phyloP scores from a whole-genome alignment of 2,329 filamentous ascomycete genomes.

The Cladosporium sp. region DNA sequence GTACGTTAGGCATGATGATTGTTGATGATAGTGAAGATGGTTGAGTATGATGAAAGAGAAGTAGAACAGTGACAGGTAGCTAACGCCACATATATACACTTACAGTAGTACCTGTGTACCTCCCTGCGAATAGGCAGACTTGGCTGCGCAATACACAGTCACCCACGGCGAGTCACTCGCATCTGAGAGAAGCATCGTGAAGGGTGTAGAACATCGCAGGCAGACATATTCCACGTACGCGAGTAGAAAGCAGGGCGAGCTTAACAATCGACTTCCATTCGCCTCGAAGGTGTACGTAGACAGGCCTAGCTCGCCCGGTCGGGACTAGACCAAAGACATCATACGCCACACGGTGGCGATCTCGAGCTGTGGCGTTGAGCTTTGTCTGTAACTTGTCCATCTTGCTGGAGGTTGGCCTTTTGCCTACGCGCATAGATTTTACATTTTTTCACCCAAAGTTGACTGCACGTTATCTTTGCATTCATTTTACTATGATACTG shows the following conservation, averaged over 20 bases:
- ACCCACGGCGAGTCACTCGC: constrained; percentile 9
- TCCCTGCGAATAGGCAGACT: constrained; percentile 6
- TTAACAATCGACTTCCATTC: constrained; percentile 11
- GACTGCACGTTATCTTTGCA: too few species aligned
- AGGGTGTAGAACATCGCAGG: constrained; percentile 17
- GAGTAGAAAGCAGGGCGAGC: constrained; percentile 12
- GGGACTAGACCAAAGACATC: constrained; percentile 1
- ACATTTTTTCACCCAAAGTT: too few species aligned
- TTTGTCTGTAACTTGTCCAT: too few species aligned
- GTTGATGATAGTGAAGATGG: background rate
- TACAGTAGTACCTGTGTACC: background rate
- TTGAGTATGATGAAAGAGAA: background rate
- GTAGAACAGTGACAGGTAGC: background rate
- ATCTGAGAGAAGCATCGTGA: constrained; percentile 8
- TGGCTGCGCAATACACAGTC: constrained; percentile 12
- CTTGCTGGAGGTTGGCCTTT: too few species aligned
- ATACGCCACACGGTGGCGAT: background rate
- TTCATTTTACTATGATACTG: too few species aligned
- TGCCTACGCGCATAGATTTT: too few species aligned
- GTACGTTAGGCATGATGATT: constrained; percentile 53
- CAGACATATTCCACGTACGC: constrained; percentile 13
- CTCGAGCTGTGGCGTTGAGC: constrained; percentile 3
- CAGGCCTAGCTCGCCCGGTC: constrained; percentile 4
- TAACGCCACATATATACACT: constrained; percentile 8
- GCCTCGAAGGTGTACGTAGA: constrained; percentile 15